Conservation (phyloP, 2,329 filamentous ascomycete genomes). For the Bipolaris zeicola region DNA sequence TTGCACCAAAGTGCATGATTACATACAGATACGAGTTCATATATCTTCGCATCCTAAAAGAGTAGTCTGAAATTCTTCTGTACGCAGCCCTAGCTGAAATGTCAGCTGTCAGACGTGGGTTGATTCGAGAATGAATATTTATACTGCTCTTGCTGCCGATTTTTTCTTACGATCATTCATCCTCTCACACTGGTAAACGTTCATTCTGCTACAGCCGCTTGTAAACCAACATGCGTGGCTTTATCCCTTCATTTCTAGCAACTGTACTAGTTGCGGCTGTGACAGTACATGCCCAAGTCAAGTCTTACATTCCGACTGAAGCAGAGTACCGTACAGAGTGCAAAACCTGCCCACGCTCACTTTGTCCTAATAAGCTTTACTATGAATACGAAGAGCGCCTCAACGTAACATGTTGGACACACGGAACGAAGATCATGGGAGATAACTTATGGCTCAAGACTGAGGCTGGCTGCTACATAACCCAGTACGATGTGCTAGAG, state of each 20-base stretch:
- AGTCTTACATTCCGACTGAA: constrained; percentile 26
- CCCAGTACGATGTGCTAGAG: constrained; percentile 36
- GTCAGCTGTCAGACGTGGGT: background rate
- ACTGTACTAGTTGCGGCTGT: background rate
- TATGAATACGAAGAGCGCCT: constrained; percentile 15
- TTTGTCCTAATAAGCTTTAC: constrained; percentile 37
- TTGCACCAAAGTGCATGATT: background rate
- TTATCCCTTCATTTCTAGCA: background rate
- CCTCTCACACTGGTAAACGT: too few relatives aligned
- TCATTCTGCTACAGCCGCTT: background rate
- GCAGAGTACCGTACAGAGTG: constrained; percentile 39
- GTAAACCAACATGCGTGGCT: background rate
- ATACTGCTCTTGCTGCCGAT: background rate
- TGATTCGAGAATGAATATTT: background rate
- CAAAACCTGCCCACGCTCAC: constrained; percentile 38
- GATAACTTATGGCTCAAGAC: constrained; percentile 37
- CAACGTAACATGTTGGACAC: constrained; percentile 40
- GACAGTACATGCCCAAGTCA: constrained; percentile 1
- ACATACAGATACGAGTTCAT: constrained; percentile 3
- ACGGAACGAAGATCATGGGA: constrained; percentile 36
- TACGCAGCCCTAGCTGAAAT: background rate
- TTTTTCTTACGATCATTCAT: background rate
- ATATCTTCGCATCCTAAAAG: background rate
- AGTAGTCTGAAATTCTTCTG: background rate
- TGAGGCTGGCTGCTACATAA: constrained; percentile 37